A percentile compares a stretch with the other conserved stretches of the same genome.
phyloP scores from a whole-genome alignment of 2,329 filamentous ascomycete genomes.

The Metarhizium humberi region DNA sequence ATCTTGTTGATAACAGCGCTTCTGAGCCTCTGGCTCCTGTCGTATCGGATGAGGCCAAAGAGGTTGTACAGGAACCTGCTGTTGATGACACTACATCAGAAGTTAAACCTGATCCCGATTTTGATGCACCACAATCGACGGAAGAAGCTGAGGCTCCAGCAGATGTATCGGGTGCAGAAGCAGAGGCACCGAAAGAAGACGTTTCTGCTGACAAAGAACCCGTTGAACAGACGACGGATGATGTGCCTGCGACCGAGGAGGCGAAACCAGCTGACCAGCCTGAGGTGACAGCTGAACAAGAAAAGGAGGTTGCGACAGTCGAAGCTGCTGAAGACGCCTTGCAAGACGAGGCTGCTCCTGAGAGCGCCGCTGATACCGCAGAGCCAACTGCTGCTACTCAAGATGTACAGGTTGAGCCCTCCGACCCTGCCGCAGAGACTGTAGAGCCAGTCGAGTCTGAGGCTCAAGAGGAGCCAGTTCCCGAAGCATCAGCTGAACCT shows the following conservation, averaged over 20 bases:
- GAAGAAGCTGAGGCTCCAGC: background rate
- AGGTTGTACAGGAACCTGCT: background rate
- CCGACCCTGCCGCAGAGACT: slow-evolving; percentile 2
- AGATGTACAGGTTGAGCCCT: background rate
- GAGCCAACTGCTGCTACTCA: background rate
- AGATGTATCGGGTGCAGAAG: slow-evolving; percentile 3
- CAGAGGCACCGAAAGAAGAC: background rate
- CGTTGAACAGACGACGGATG: background rate
- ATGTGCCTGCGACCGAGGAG: background rate
- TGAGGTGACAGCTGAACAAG: background rate
- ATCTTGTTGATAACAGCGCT: background rate
- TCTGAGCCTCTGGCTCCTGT: background rate
- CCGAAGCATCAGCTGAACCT: background rate
- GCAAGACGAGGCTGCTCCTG: background rate
- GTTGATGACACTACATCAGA: background rate
- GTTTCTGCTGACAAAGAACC: background rate
- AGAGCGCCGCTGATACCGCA: background rate
- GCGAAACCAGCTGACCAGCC: background rate
- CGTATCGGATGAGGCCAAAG: background rate
- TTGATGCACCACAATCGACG: background rate
- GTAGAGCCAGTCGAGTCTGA: background rate
- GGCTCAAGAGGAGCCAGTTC: background rate
- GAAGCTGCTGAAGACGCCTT: background rate
- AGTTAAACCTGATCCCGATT: background rate
- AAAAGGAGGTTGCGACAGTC: background rate